Evolutionary conservation across 768 basidiomycete genomes (phyloP).

Genomic region (Boletus rubropictus): DNA sequence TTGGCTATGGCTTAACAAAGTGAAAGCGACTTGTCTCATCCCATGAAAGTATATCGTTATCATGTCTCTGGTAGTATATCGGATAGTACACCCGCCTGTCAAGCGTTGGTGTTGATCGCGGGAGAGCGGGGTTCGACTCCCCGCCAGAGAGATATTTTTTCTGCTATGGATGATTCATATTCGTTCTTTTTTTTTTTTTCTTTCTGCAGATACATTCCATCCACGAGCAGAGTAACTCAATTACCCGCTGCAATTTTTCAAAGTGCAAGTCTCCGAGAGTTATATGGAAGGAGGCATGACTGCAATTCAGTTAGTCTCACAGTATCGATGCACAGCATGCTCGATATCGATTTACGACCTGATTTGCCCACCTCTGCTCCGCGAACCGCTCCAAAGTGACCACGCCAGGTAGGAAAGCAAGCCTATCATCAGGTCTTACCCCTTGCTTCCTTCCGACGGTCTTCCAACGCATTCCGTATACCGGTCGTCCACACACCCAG

Average conservation of each 20-base stretch:
- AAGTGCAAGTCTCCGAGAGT: too few species aligned
- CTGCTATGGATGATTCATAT: too few species aligned
- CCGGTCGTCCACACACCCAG: slow-evolving; percentile 64
- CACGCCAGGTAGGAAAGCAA: not conserved
- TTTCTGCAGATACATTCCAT: too few species aligned
- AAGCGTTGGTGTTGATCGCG: slow-evolving; percentile 24
- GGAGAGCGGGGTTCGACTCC: slow-evolving; percentile 43
- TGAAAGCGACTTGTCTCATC: too few species aligned
- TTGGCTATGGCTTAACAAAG: too few species aligned
- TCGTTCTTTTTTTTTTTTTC: too few species aligned
- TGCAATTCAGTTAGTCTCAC: not conserved
- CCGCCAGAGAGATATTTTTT: slow-evolving; percentile 38
- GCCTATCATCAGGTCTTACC: not conserved
- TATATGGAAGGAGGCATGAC: not conserved
- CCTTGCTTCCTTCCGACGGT: slow-evolving; percentile 20
- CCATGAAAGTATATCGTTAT: too few species aligned
- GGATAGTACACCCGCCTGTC: slow-evolving; percentile 48
- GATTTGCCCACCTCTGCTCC: not conserved
- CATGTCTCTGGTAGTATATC: slow-evolving; percentile 44
- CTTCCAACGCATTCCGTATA: slow-evolving; percentile 49
- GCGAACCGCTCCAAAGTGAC: too few species aligned
- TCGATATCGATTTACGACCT: not conserved
- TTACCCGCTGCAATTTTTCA: too few species aligned
- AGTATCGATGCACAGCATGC: not conserved
- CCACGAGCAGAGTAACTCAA: too few species aligned